phyloP scores from a whole-genome alignment of 495 filamentous ascomycete species.

The Penicillium turbatum region DNA sequence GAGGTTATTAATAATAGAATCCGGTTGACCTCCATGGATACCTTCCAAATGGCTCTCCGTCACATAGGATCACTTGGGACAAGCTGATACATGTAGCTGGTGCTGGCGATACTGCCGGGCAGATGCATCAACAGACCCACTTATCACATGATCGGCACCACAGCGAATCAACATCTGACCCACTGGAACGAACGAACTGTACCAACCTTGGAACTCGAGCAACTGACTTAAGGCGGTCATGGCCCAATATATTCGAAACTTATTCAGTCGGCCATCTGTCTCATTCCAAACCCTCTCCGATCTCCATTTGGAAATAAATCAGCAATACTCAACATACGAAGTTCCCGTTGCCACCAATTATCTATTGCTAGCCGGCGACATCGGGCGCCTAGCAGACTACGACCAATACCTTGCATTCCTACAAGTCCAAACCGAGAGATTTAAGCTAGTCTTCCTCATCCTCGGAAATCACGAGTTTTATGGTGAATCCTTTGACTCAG shows the following conservation, averaged over 20 bases:
- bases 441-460: conserved; percentile 47
- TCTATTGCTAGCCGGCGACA: conserved; percentile 56
- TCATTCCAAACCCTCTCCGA: conserved; percentile 54
- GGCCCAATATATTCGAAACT: background rate
- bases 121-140: no score
- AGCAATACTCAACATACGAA: conserved; percentile 47
- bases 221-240: no score
- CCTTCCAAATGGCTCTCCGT: no score
- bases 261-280: background rate
- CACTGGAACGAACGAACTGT: no score
- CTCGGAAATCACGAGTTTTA: conserved; percentile 61
- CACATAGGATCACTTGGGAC: no score
- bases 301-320: conserved; percentile 53
- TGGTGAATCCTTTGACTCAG: conserved; percentile 32
- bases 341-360: conserved; percentile 44
- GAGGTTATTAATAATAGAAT: no score
- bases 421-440: conserved; percentile 39
- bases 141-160: no score
- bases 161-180: no score
- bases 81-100: no score
- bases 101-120: no score
- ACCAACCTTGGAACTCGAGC: no score
- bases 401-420: conserved; percentile 48
- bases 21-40: no score
- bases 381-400: conserved; percentile 53